These are phyloP conservation scores for Citrus sp. DNA, from an alignment of 345 rosid species.

Conservation along the genomic window DNA sequence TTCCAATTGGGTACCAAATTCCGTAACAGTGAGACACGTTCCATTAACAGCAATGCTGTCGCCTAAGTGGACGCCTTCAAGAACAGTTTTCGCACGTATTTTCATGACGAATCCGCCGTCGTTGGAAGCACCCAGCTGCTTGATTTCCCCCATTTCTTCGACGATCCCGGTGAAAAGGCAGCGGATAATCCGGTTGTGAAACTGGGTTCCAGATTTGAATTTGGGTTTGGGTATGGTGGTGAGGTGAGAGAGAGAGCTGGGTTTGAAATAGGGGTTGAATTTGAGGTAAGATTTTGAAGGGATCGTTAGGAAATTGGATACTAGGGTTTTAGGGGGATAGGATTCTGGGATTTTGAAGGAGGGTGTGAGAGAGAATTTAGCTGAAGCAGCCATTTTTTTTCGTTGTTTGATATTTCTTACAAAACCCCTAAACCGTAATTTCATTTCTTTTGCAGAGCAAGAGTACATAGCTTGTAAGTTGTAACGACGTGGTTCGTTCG, in stretches of 20 bases:
- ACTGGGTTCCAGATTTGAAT: slow-evolving; percentile 6
- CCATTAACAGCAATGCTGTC: slow-evolving; percentile 90
- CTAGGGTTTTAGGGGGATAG: slow-evolving; percentile 5
- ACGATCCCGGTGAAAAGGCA: slow-evolving; percentile 85
- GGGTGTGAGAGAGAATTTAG: slow-evolving; percentile 6
- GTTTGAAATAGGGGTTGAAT: slow-evolving; percentile 18
- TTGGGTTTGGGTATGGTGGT: slow-evolving; percentile 5
- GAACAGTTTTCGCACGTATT: slow-evolving; percentile 57
- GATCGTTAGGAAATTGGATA: slow-evolving; percentile 1
- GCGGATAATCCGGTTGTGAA: slow-evolving; percentile 28
- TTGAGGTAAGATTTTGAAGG: slow-evolving; percentile 18
- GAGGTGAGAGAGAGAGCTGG: slow-evolving; percentile 30
- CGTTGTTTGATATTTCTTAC: background rate
- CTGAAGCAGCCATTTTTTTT: slow-evolving; percentile 22
- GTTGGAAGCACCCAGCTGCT: slow-evolving; percentile 42
- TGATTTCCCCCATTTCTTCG: slow-evolving; percentile 77
- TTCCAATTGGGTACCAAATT: slow-evolving; percentile 35
- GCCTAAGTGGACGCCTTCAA: slow-evolving; percentile 65
- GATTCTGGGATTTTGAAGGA: slow-evolving; percentile 18
- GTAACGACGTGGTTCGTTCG: background rate
- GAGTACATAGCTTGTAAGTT: background rate
- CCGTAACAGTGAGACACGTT: slow-evolving; percentile 80
- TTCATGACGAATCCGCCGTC: slow-evolving; percentile 69
- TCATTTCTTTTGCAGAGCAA: background rate
- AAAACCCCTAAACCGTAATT: background rate